Evolutionary conservation across 2,329 filamentous ascomycete species (phyloP), one percentile per base, ranked within the genome.

Genomic region (Exophiala sp.): DNA sequence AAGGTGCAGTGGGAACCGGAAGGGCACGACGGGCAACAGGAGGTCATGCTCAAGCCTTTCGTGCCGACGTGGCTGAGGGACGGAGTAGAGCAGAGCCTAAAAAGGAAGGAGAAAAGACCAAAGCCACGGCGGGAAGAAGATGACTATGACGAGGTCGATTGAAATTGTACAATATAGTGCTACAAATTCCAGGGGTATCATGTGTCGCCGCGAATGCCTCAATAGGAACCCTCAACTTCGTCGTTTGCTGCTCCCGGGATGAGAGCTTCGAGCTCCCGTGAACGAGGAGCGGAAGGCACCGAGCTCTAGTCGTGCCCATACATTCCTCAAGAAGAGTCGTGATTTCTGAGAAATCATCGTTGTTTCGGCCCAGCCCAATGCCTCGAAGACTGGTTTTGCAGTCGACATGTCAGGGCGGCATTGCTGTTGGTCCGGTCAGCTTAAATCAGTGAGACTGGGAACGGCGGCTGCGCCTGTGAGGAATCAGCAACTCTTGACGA

Each of bases 11-110:
- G 74, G 72, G 70, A 65, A 22, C 67, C 58, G 2, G 67, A 69
- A 32, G 72, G 72, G 21, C 73, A 72, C 38, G 71, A 62, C 18
- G 62, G 63, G 24, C 61, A 63, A 9, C 65, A 69, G 39, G 73
- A 74, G 38, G 71, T 80, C 13, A 79, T 75, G 59, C 63, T 89
- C 29, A 89, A 86, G 71, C 88, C 91, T 0, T 86, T 95, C 67
- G 82, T 96, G 60, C 89, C 90, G 0, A 74, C 81, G 34, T 97
- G 91, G 91, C 68, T 77, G 16, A 69, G 71, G 52, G 59, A 74
- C 60, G 56, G 59, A 8, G 56, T 62, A 8, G 51, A 57, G 34
- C 52, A 54, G 34, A 58, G 53, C 24, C 41, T 62, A 46, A 48
- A 47, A 9, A 51, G 57, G 32, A 58, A 59, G 45, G 52, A 59